Evolutionary conservation across 2,329 filamentous ascomycete species (phyloP), one percentile per base, ranked within the genome.

Genomic region (Aspergillus flavus): DNA sequence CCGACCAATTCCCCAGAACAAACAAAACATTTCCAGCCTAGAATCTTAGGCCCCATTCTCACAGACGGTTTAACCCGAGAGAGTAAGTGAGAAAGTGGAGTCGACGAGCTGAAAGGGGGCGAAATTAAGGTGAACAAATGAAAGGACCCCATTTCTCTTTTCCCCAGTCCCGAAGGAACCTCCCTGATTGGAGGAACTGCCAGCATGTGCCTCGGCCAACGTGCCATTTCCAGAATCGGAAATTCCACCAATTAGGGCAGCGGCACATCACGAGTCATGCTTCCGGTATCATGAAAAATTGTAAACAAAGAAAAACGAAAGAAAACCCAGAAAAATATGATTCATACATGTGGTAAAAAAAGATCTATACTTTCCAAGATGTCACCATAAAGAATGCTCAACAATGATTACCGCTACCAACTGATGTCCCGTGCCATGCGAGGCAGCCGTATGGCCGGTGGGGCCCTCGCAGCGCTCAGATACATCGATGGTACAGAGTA

Each of bases 1-100:
- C 57, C 46, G 57, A 39, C 46, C 57, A 59, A 59, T 52, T 59
- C 45, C 45, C 58, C 58, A 59, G 58, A 59, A 32, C 23, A 41
- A 39, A 32, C 28, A 52, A 41, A 30, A 32, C 48, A 52, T 21
- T 32, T n/a, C 46, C 46, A 30, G 46, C 30, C 21, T 23, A 48
- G 19, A 23, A 32, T 19, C 43, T 39, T 7, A 54, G 19, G 11
- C 14, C n/a, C 32, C 28, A 36, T 54, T n/a, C 23, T 11, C 6
- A 7, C 6, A 39, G 21, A 55, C 32, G 32, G 21, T 39, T 55
- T 39, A 39, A 23, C 30, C 21, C 30, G 30, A 54, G 52, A 6
- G 10, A 53, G 28, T 5, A 34, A 19, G 9, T 1, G 28, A 14
- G 7, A 34, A 9, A 12, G 32, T 36, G 34, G 11, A 23, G 52